Conservation (phyloP, 768 basidiomycete species). For the Boletus tomentosulus region DNA sequence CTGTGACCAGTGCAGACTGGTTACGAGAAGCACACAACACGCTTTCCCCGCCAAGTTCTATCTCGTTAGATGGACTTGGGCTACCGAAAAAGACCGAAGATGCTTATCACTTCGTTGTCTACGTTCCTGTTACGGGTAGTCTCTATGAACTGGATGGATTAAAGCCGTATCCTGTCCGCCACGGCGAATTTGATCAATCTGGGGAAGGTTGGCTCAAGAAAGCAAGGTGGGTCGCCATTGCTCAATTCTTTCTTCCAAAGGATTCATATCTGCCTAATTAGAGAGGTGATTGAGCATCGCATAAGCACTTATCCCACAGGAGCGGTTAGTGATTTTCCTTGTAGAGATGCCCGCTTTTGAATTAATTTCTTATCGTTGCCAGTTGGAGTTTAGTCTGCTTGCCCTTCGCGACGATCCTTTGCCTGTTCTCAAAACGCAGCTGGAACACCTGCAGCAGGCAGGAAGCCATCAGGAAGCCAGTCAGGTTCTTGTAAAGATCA, state of each 20-base stretch:
- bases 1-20: slow-evolving; percentile 78
- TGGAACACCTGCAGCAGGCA: slow-evolving; percentile 45
- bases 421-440: slow-evolving; percentile 57
- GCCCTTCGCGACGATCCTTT: slow-evolving; percentile 82
- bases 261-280: slow-evolving; percentile 31
- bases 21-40: slow-evolving; percentile 85
- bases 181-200: slow-evolving; percentile 63
- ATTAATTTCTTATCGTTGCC: slow-evolving; percentile 7
- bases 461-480: slow-evolving; percentile 42
- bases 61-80: slow-evolving; percentile 81
- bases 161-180: slow-evolving; percentile 71
- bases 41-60: slow-evolving; percentile 84
- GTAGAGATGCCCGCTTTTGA: neutral
- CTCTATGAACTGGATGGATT: slow-evolving; percentile 95
- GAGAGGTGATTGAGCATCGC: slow-evolving; percentile 79
- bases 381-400: slow-evolving; percentile 92
- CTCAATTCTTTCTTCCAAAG: slow-evolving; percentile 7
- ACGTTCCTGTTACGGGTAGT: slow-evolving; percentile 76
- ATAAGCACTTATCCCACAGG: slow-evolving; percentile 89
- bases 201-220: slow-evolving; percentile 81
- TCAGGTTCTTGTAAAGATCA: slow-evolving; percentile 53
- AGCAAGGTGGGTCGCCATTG: slow-evolving; percentile 52
- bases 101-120: slow-evolving; percentile 96
- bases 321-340: slow-evolving; percentile 53
- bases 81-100: slow-evolving; percentile 68